A percentile compares a stretch with the other conserved stretches of the same genome.
phyloP scores from a whole-genome alignment of 2,329 filamentous ascomycete species.

The Xylariaceae sp. region DNA sequence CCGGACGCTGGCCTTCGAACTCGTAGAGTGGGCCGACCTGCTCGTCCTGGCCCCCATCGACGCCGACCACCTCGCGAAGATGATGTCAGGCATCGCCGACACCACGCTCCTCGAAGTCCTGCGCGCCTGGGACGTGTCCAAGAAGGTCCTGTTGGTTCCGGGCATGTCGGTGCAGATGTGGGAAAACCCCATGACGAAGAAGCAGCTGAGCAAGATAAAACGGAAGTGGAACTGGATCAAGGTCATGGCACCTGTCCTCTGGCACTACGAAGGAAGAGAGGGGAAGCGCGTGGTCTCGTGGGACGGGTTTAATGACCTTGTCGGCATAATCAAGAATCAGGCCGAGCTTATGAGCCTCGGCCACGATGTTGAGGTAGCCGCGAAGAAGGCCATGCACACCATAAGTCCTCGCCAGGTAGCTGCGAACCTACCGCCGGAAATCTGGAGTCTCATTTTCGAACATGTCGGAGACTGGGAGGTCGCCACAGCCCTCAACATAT shows the following conservation, averaged over 20 bases:
- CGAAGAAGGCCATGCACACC: constrained; percentile 36
- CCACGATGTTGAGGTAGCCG: constrained; percentile 58
- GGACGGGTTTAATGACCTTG: constrained; percentile 64
- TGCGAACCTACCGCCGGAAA: constrained; percentile 66
- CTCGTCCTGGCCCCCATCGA: constrained; percentile 80
- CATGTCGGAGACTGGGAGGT: constrained; percentile 87
- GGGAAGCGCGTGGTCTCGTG: constrained; percentile 52
- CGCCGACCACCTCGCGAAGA: constrained; percentile 77
- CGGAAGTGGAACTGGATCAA: constrained; percentile 84
- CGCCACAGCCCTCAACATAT: constrained; percentile 73
- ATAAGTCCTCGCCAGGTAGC: constrained; percentile 33
- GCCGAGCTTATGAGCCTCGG: constrained; percentile 70
- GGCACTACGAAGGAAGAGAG: constrained; percentile 59
- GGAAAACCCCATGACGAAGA: constrained; percentile 83
- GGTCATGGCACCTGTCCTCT: constrained; percentile 74
- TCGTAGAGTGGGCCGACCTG: constrained; percentile 84
- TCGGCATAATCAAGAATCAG: constrained; percentile 71
- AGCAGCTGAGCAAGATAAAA: constrained; percentile 77
- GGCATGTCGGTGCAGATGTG: constrained; percentile 87
- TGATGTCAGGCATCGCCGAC: constrained; percentile 79
- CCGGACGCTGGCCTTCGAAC: constrained; percentile 52
- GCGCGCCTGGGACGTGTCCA: constrained; percentile 80
- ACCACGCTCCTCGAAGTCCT: constrained; percentile 76
- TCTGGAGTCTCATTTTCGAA: constrained; percentile 86
- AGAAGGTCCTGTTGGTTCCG: constrained; percentile 78